Evolutionary conservation across 148 eudicot genomes (phyloP), one percentile per base, ranked within the genome.

Genomic region (Diospyros lotus): DNA sequence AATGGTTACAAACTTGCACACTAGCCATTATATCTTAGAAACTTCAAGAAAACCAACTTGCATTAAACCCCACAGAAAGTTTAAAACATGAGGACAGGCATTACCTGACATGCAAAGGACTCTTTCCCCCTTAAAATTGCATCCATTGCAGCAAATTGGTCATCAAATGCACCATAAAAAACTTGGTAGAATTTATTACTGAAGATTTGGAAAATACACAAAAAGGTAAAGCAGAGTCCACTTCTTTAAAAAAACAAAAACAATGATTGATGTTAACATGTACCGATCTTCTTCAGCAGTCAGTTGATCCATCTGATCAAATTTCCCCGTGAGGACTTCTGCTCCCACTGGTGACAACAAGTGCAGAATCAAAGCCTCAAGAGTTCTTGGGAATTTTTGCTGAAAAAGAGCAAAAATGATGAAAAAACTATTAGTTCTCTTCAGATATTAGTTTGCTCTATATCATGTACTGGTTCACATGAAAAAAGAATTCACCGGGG

Each of bases 241-340:
- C 59, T 64, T 71, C 61, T 15, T 48, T 38, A 58, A 63, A 66
- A 73, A 58, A 39, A 45, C 63, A 17, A 72, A 28, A 48, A 53
- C 68, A n/a, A 15, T 12, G 17, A 40, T 56, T 15, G 41, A 73
- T 68, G 66, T 46, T 51, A 79, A 44, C 14, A 69, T 75, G 64
- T 76, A 87, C 93, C 91, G 73, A 56, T 90, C 85, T 76, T 90
- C 97, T 80, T 84, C 89, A n/a, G 81, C 79, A 79, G 84, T 79
- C 71, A 70, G 79, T 73, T 84, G 87, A 85, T 91, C 98, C 81
- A 90, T 84, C 82, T 89, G 90, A 71, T 93, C 99, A 78, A 91
- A 89, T 83, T 89, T 95, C 75, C 89, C 77, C 55, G 98, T 92
- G 73, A 96, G 93, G 69, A 91, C 93, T 90, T 96, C 99, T 68